Evolutionary conservation across 1,284 basidiomycete species (phyloP), one percentile per base, ranked within the genome.

Genomic region (Meira nashicola): DNA sequence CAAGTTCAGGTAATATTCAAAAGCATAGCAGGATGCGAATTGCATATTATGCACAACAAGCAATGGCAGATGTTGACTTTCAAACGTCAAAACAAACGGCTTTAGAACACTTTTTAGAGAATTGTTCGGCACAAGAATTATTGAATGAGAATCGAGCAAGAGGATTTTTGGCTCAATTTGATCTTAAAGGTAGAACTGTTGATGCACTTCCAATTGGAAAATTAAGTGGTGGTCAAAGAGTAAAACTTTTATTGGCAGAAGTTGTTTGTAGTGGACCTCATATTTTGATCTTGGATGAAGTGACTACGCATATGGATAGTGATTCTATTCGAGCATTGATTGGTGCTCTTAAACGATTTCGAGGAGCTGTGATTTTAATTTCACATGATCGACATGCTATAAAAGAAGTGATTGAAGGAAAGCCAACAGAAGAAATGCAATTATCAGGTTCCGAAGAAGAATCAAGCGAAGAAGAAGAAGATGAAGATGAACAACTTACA

Each of bases 291-390:
- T 58, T 73, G 6, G 70, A 73, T 57, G 70, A 73, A 39, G 69
- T 70, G 0, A 73, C 71, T 14, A 72, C 87, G 17, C 87, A 89
- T 78, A 79, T 89, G 39, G 87, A 89, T 72, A 81, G 83, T 57
- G 82, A 84, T 39, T 87, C 86, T 0, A 85, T 88, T 51, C 79
- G 83, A 55, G 85, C 84, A 0, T 79, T 89, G 2, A 83, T 84
- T 0, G 77, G 81, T 9, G 84, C 85, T 4, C 79, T 88, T 21
- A 80, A 81, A 49, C 76, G 74, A 14, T 89, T 83, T 68, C 78
- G 79, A 23, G 87, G 87, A 2, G 85, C 83, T 0, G 73, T 88
- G 33, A 77, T 88, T 10, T 79, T 88, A 10, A 83, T 89, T 55
- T 87, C 85, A 38, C 87, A 89, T 74, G 87, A 89, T 71, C 81